Percentiles rank a stretch among this genome's conserved stretches.
Conservation (phyloP, 352 stramenopile genomes). For the Thraustochytrium striatum region DNA sequence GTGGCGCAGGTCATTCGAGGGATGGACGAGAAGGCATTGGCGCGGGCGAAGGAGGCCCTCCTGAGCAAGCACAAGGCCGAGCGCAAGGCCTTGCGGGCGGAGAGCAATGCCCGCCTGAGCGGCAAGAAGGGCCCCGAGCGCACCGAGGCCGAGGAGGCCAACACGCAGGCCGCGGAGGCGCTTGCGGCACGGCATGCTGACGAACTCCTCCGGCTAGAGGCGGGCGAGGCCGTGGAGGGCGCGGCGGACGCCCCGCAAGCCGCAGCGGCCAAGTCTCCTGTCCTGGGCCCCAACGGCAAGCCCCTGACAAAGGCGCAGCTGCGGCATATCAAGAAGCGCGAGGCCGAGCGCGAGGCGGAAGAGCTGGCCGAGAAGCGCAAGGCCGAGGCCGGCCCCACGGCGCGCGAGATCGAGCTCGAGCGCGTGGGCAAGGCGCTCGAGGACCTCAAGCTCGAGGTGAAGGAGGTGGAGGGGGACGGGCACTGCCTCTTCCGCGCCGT, state of each 20-base stretch:
- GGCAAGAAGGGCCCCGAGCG: conserved; percentile 24
- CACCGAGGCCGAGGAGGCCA: conserved; percentile 4
- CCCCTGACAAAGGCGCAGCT: not conserved
- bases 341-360: conserved; percentile 67
- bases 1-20: too few relatives aligned
- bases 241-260: not conserved
- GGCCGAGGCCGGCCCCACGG: conserved; percentile 70
- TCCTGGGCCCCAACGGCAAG: not conserved
- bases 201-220: not conserved
- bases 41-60: conserved; percentile 25
- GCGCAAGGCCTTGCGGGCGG: conserved; percentile 21
- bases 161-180: not conserved
- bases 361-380: conserved; percentile 66
- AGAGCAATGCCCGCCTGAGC: conserved; percentile 14
- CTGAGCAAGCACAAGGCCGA: conserved; percentile 37
- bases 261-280: not conserved
- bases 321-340: conserved; percentile 65
- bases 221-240: not conserved
- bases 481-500: conserved; percentile 97
- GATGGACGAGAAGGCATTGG: too few relatives aligned
- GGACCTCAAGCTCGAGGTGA: conserved; percentile 66
- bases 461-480: conserved; percentile 88
- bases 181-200: not conserved
- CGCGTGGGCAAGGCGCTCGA: conserved; percentile 65
- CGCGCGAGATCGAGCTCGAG: conserved; percentile 72